These are phyloP conservation scores for Zychaea mexicana DNA, from an alignment of 371 early-diverging fungal species.

Conservation along the genomic window DNA sequence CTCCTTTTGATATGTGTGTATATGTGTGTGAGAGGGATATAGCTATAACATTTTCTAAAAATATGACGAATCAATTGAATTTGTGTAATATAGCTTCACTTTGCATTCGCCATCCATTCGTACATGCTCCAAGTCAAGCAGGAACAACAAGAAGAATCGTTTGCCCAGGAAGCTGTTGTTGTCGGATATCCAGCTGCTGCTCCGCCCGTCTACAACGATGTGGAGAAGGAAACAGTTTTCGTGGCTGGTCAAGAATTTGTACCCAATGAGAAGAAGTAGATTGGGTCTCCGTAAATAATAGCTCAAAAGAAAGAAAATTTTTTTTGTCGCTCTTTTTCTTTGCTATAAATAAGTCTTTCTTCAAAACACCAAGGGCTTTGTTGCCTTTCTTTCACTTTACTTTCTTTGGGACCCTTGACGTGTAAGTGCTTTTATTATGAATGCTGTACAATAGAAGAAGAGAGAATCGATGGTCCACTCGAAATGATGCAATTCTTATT, in stretches of 20 bases:
- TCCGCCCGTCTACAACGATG: constrained; percentile 24
- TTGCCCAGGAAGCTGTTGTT: constrained; percentile 11
- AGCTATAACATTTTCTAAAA: not conserved
- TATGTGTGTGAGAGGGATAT: not conserved
- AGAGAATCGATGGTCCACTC: not conserved
- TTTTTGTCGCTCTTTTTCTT: not conserved
- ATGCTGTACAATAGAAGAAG: not conserved
- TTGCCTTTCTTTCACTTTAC: not conserved
- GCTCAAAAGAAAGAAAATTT: not conserved
- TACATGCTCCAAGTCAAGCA: constrained; percentile 30
- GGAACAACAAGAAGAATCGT: constrained; percentile 13
- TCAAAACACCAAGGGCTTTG: not conserved
- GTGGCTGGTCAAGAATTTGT: constrained; percentile 50
- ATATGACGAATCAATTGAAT: too few relatives aligned
- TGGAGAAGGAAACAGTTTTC: constrained; percentile 25
- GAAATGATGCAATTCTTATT: constrained; percentile 3
- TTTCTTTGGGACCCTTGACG: too few relatives aligned
- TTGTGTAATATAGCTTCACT: constrained; percentile 32
- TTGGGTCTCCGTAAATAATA: not conserved
- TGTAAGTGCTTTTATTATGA: not conserved
- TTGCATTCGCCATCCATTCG: constrained; percentile 45
- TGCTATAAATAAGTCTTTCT: not conserved
- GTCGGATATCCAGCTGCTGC: constrained; percentile 18
- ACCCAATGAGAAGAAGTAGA: constrained; percentile 40
- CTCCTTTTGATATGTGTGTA: not conserved